Percentiles rank a stretch among this genome's conserved stretches.
These are phyloP conservation scores for Xylariaceae sp. DNA, from an alignment of 2,329 filamentous ascomycete species.

Conservation along the genomic window DNA sequence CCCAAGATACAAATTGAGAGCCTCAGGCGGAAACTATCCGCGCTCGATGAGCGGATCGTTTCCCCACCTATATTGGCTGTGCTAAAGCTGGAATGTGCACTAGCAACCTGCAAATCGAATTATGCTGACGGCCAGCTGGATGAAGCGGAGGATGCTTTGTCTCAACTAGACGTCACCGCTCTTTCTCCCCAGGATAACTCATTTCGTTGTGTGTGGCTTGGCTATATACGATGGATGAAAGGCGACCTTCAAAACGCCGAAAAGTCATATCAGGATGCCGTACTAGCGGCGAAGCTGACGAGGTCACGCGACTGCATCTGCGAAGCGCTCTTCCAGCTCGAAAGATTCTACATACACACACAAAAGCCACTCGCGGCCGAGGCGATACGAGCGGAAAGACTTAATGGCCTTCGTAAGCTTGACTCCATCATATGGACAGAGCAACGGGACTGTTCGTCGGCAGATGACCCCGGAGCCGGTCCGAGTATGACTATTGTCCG, in stretches of 20 bases:
- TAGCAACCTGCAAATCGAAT: constrained; percentile 27
- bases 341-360: constrained; percentile 27
- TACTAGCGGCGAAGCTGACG: constrained; percentile 24
- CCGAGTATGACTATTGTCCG: constrained; percentile 14
- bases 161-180: constrained; percentile 16
- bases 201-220: constrained; percentile 28
- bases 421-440: constrained; percentile 25
- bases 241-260: constrained; percentile 24
- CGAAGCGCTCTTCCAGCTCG: constrained; percentile 30
- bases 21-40: constrained; percentile 21
- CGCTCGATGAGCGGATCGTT: constrained; percentile 14
- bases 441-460: constrained; percentile 1
- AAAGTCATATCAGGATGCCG: constrained; percentile 24
- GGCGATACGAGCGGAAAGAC: constrained; percentile 24
- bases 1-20: constrained; percentile 21
- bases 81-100: constrained; percentile 26
- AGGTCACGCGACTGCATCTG: constrained; percentile 27
- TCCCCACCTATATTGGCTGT: constrained; percentile 20
- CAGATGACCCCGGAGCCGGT: constrained; percentile 3
- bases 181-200: constrained; percentile 27
- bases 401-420: constrained; percentile 21
- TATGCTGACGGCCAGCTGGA: constrained; percentile 22
- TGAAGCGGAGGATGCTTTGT: constrained; percentile 25
- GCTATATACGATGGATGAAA: constrained; percentile 25
- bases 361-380: constrained; percentile 25